phyloP scores from a whole-genome alignment of 139 green algal genomes.

The Prasinococcaceae sp. region DNA sequence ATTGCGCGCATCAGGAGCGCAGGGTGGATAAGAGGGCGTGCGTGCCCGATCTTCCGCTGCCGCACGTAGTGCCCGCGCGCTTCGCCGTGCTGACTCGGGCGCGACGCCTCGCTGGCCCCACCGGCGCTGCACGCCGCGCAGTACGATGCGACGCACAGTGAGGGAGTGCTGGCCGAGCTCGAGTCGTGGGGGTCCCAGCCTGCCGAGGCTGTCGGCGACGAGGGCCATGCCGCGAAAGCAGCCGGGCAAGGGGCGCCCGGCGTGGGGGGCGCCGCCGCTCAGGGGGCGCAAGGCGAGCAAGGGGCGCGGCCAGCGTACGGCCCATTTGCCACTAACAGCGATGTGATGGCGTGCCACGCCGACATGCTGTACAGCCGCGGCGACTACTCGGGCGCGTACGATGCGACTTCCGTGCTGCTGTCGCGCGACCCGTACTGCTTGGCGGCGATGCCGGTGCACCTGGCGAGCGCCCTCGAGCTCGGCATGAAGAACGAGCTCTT shows the following conservation, averaged over 20 bases:
- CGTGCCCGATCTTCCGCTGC: neutral
- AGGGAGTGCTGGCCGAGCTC: neutral
- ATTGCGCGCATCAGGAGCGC: neutral
- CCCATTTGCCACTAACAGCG: too few species aligned
- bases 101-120: neutral
- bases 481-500: slow-evolving; percentile 81
- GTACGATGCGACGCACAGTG: neutral
- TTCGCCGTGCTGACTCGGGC: neutral
- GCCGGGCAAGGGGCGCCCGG: neutral
- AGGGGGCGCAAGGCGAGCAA: too few species aligned
- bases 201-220: neutral
- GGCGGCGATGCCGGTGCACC: slow-evolving; percentile 45
- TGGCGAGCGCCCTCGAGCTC: slow-evolving; percentile 63
- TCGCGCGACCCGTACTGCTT: slow-evolving; percentile 51
- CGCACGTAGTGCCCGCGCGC: neutral
- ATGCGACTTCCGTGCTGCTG: slow-evolving; percentile 33
- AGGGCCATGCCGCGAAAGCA: neutral
- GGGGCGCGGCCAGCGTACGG: too few species aligned
- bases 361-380: slow-evolving; percentile 53
- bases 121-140: neutral
- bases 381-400: slow-evolving; percentile 33
- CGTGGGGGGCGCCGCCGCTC: neutral
- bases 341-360: slow-evolving; percentile 52
- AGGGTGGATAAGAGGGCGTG: neutral
- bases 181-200: neutral